These are phyloP conservation scores for Aquilaria malaccensis DNA, from an alignment of 345 rosid genomes.

Conservation along the genomic window DNA sequence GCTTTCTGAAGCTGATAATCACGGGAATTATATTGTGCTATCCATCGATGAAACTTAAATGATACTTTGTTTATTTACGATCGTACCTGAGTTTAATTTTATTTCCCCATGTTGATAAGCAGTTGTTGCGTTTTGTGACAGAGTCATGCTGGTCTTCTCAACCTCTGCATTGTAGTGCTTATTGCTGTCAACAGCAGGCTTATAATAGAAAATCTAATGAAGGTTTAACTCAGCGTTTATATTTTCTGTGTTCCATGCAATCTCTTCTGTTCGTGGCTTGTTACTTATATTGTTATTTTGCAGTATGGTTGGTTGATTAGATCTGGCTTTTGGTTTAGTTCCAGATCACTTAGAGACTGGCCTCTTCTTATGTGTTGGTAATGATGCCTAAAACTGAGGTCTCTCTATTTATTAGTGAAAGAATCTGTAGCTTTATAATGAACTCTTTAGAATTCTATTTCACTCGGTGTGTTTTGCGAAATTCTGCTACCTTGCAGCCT, in stretches of 20 bases:
- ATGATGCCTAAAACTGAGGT: neutral
- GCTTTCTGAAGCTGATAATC: too few relatives aligned
- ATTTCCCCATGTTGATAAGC: too few relatives aligned
- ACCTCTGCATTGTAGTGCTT: conserved; percentile 94
- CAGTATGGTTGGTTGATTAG: conserved; percentile 97
- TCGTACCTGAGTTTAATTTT: too few relatives aligned
- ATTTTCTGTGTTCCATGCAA: neutral
- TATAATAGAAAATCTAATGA: conserved; percentile 90
- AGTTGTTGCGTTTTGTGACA: conserved; percentile 15
- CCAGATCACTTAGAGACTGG: conserved; percentile 88
- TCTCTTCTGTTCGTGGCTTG: neutral
- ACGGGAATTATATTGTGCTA: too few relatives aligned
- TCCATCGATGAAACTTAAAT: too few relatives aligned
- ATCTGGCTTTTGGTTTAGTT: conserved; percentile 92
- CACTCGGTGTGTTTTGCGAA: neutral
- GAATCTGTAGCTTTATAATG: conserved; percentile 2
- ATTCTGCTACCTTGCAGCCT: conserved; percentile 49
- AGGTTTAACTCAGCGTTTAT: conserved; percentile 35
- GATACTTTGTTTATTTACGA: too few relatives aligned
- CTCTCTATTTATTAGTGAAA: neutral
- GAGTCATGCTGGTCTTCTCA: conserved; percentile 99
- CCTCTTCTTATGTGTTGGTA: conserved; percentile 99
- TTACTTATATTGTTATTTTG: conserved; percentile 10
- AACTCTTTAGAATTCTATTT: neutral
- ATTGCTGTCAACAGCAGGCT: conserved; percentile 97